Base-by-base conservation (phyloP, 2,329 filamentous ascomycete species). In the Penicillium sp. region DNA sequence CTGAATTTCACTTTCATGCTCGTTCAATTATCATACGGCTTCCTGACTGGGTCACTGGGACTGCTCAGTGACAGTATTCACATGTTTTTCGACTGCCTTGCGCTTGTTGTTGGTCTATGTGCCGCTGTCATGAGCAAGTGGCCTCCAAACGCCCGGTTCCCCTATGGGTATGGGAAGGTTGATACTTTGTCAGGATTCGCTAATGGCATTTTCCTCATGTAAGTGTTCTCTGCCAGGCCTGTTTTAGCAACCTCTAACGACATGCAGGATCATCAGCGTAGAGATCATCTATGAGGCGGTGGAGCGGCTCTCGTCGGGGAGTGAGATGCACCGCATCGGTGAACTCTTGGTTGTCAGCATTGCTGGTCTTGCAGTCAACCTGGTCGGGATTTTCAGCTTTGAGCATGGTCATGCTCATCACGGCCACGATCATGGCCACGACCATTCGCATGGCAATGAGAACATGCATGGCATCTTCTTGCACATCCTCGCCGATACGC, bases 391-490 rank as follows among this genome's bases (percentile, higher is more conserved):
- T 66, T 85, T 87, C 65, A 87, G 89, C 0, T 95, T 95, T 61
- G 83, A 80, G 40, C 81, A 88, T 56, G 81, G 82, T 33, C 82
- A 87, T 60, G 75, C 75, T 50, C 68, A 73, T 3, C 77, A 80
- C 51, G 67, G 65, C n/a, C 72, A 75, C 48, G 70, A 65, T 22
- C 80, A 81, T 50, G 67, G 64, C 7, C 75, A 77, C 50, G 64
- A 57, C 29, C 73, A 75, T 52, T 65, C 64, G 16, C 87, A 91
- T 63, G 87, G 89, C 54, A 95, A 95, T 68, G 93, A 99, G 63
- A 99, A 99, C 66, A 96, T 99, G 91, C 82, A 93, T 61, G 93
- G 93, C 11, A 97, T 99, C 58, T 99, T 95, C 70, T 77, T 99
- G 16, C 93, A 99, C 64, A 88, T 99, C 42, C 78, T 97, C 25